Percentiles rank a stretch among this genome's conserved stretches.
Evolutionary conservation across 2,329 filamentous ascomycete species (phyloP).

Genomic region (Claviceps arundinis): DNA sequence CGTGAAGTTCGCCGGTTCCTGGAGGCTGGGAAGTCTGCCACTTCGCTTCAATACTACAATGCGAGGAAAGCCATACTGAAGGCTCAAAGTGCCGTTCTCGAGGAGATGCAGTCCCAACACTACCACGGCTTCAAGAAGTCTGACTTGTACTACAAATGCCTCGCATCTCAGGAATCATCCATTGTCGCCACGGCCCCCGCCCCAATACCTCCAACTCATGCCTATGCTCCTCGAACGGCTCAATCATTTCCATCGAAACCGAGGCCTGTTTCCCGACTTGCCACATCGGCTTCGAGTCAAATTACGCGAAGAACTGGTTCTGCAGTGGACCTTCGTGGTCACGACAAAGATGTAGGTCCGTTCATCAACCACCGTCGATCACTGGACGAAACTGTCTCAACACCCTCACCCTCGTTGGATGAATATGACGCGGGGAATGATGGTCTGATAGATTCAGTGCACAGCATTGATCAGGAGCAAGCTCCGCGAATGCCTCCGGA

Average conservation of each 20-base stretch:
- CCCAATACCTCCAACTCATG: slow-evolving; percentile 6
- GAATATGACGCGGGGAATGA: slow-evolving; percentile 70
- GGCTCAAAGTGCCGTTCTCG: slow-evolving; percentile 70
- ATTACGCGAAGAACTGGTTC: slow-evolving; percentile 32
- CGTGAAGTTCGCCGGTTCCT: slow-evolving; percentile 65
- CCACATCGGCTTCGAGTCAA: slow-evolving; percentile 22
- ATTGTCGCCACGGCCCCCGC: slow-evolving; percentile 3
- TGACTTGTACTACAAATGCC: slow-evolving; percentile 89
- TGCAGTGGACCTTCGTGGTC: slow-evolving; percentile 30
- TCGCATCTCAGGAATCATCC: slow-evolving; percentile 67
- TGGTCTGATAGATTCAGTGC: slow-evolving; percentile 53
- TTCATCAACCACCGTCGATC: slow-evolving; percentile 45
- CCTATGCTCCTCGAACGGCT: slow-evolving; percentile 16
- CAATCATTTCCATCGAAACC: slow-evolving; percentile 31
- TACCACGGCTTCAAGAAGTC: slow-evolving; percentile 83
- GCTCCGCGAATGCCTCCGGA: slow-evolving; percentile 48
- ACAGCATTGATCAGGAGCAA: slow-evolving; percentile 62
- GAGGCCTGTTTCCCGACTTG: slow-evolving; percentile 26
- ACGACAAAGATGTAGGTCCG: slow-evolving; percentile 24
- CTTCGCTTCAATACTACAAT: slow-evolving; percentile 66
- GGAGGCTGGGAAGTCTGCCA: slow-evolving; percentile 61
- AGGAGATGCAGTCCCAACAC: slow-evolving; percentile 69
- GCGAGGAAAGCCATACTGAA: slow-evolving; percentile 71
- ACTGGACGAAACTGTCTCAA: slow-evolving; percentile 45
- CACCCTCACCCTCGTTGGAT: slow-evolving; percentile 53